Evolutionary conservation across 2,329 filamentous ascomycete species (phyloP), one percentile per base, ranked within the genome.

Genomic region (Colletotrichum orbiculare): DNA sequence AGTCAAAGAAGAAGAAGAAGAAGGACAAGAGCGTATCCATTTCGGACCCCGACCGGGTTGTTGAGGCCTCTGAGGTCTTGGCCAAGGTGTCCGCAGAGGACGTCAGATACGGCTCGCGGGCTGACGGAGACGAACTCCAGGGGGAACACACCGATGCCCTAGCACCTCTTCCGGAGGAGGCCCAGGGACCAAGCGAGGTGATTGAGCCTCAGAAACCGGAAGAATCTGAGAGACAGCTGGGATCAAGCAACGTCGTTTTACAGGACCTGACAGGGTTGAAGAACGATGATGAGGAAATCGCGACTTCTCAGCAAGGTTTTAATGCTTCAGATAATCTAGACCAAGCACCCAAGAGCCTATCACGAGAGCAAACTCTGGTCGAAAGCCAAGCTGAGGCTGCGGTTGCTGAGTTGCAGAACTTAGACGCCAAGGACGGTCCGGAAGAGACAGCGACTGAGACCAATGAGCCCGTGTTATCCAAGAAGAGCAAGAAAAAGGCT

Each of bases 401-500:
- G 52, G 58, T 42, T 25, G 25, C 39, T 34, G 59, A 50, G 48
- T 25, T 50, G 7, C 54, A 68, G 60, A 67, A 68, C 17, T 46
- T 46, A 54, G 37, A 25, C 35, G 64, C 33, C 38, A 41, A 49
- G 12, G 56, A 69, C 41, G 53, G 25, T 25, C 25, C 54, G n/a
- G 33, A 60, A 17, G 25, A n/a, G 33, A 41, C 11, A 15, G 37
- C 15, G 17, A 15, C 35, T 17, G 43, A 37, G 17, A n/a, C 45
- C 3, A 38, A 15, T 33, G 55, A 58, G 37, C 55, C 35, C 39
- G 57, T 62, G 25, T 50, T 66, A 9, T 64, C 66, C 25, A 74
- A 75, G 71, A 75, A 74, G 55, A 71, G 67, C 54, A 76, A 75
- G 70, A 74, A 73, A 39, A 66, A 59, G 38, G 60, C 42, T 10